phyloP scores from a whole-genome alignment of 768 basidiomycete genomes.

The Tremella fuciformis region DNA sequence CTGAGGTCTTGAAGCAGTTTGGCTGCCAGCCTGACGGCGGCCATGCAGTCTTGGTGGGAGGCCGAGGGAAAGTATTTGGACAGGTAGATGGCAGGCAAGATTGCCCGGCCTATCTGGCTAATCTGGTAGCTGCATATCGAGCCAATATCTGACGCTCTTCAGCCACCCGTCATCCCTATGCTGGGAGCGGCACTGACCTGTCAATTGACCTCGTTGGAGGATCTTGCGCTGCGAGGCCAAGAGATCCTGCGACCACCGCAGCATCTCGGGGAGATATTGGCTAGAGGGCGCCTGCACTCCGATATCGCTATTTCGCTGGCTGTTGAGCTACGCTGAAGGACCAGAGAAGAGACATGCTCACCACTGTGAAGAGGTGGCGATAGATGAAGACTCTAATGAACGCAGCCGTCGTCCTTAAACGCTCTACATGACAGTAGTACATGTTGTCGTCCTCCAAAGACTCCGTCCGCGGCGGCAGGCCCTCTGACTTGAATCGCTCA shows the following conservation, averaged over 20 bases:
- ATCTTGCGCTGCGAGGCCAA: conserved; percentile 8
- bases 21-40: neutral
- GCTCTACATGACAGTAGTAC: conserved; percentile 6
- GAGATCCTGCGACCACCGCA: conserved; percentile 1
- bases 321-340: neutral
- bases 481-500: neutral
- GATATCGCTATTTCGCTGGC: conserved; percentile 4
- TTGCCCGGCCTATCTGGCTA: conserved; percentile 7
- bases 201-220: neutral
- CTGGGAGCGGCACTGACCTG: neutral
- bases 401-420: conserved; percentile 3
- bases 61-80: neutral
- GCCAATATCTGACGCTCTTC: neutral
- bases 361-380: conserved; percentile 2
- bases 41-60: neutral
- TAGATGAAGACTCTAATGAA: conserved; percentile 6
- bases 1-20: conserved; percentile 1
- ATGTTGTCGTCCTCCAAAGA: conserved; percentile 8
- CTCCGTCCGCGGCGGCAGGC: neutral
- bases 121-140: conserved; percentile 7
- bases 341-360: neutral
- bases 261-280: neutral
- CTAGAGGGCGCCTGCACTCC: neutral
- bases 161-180: neutral
- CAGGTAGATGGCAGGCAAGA: conserved; percentile 3